These are phyloP conservation scores for Fomitopsis pinicola DNA, from an alignment of 1,284 basidiomycete genomes.

Conservation along the genomic window DNA sequence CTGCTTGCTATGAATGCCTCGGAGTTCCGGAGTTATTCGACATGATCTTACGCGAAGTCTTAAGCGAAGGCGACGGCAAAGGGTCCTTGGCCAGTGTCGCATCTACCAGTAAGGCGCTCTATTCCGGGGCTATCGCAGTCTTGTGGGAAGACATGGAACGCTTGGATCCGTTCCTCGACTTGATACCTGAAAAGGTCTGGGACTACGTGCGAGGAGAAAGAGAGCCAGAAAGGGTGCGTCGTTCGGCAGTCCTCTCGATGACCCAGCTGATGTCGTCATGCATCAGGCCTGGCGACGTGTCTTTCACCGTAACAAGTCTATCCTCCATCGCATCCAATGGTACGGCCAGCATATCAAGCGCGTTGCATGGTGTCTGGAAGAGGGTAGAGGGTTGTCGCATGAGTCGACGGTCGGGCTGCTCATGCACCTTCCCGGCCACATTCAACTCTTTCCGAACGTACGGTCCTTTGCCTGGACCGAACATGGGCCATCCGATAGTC, in stretches of 20 bases:
- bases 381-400: neutral
- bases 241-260: neutral
- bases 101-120: neutral
- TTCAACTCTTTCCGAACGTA: neutral
- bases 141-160: slow-evolving; percentile 1
- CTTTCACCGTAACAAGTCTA: neutral
- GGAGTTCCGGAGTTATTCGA: neutral
- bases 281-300: neutral
- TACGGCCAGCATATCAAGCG: neutral
- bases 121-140: neutral
- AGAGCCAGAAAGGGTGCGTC: neutral
- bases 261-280: neutral
- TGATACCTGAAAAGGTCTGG: neutral
- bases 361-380: neutral
- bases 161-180: neutral
- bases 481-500: neutral
- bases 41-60: neutral
- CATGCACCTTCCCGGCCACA: neutral
- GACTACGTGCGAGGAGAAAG: neutral
- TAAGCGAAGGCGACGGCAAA: neutral
- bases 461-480: neutral
- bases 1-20: neutral
- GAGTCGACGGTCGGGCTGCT: neutral
- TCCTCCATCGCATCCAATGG: neutral
- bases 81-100: slow-evolving; percentile 1